phyloP scores from a whole-genome alignment of 2,329 filamentous ascomycete species.

The Chrysosporium keratinophilum region DNA sequence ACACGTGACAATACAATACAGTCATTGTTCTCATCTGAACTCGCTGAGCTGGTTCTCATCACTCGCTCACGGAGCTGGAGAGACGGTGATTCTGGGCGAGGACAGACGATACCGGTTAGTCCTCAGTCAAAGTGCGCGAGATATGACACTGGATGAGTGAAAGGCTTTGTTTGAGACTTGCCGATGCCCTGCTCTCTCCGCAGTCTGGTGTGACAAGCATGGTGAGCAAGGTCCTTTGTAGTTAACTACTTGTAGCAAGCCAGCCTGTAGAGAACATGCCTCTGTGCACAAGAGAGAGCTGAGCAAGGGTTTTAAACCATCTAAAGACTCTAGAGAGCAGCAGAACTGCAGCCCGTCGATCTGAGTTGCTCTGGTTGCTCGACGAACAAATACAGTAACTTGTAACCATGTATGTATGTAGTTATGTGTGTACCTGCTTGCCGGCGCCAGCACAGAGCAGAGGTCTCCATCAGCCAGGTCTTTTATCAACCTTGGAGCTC shows the following conservation, averaged over 20 bases:
- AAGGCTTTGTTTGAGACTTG: not conserved
- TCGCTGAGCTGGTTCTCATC: not conserved
- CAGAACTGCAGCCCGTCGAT: not conserved
- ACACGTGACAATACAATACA: not conserved
- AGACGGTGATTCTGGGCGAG: too few relatives aligned
- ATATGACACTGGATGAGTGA: too few relatives aligned
- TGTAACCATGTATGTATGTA: not conserved
- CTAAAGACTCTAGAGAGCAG: not conserved
- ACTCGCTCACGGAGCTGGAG: not conserved
- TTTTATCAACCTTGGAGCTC: constrained; percentile 4
- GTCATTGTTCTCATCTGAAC: not conserved
- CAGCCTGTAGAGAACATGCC: not conserved
- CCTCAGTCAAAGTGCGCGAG: too few relatives aligned
- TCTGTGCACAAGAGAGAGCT: too few relatives aligned
- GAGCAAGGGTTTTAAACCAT: not conserved
- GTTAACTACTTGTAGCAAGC: not conserved
- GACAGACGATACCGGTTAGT: too few relatives aligned
- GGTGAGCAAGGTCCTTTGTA: not conserved
- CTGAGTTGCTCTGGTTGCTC: not conserved
- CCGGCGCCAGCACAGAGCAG: constrained; percentile 8
- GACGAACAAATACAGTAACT: too few relatives aligned
- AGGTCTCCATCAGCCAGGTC: not conserved
- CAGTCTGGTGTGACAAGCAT: not conserved
- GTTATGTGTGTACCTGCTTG: not conserved
- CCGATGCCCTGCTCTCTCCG: not conserved